phyloP scores from a whole-genome alignment of 768 basidiomycete genomes.

The Rhodotorula paludigena region DNA sequence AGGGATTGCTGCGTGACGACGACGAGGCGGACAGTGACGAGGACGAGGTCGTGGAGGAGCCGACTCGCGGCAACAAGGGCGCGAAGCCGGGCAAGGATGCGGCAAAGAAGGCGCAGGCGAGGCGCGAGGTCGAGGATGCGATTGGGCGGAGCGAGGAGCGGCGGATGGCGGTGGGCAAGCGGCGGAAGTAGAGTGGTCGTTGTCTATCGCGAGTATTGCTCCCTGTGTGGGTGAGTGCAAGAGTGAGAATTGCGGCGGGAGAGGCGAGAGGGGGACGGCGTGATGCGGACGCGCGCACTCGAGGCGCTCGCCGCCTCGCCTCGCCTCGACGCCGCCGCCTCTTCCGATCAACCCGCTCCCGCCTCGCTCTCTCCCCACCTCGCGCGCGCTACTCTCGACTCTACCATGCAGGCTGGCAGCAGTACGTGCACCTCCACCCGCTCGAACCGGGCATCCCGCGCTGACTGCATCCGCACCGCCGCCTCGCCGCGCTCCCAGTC shows the following conservation, averaged over 20 bases:
- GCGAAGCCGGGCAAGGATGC: background rate
- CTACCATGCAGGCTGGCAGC: background rate
- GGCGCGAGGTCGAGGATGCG: background rate
- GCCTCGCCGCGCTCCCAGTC: background rate
- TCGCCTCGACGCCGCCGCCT: no score
- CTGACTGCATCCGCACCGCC: background rate
- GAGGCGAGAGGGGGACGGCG: no score
- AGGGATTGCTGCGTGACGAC: background rate
- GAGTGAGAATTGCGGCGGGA: background rate
- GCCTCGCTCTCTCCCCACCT: background rate
- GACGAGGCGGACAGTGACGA: slow-evolving; percentile 9
- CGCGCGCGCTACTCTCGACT: background rate
- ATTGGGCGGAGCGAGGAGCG: background rate
- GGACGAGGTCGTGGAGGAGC: slow-evolving; percentile 7
- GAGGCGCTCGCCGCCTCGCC: background rate
- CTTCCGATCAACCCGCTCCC: background rate
- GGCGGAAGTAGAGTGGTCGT: background rate
- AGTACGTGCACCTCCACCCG: no score
- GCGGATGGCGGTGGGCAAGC: background rate
- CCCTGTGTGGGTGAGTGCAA: background rate
- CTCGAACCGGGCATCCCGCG: no score
- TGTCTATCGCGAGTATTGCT: background rate
- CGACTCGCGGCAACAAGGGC: background rate
- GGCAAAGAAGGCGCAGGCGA: background rate
- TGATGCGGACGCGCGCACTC: no score